Evolutionary conservation across 1,284 basidiomycete species (phyloP).

Genomic region (Singerocomus inundabilis): DNA sequence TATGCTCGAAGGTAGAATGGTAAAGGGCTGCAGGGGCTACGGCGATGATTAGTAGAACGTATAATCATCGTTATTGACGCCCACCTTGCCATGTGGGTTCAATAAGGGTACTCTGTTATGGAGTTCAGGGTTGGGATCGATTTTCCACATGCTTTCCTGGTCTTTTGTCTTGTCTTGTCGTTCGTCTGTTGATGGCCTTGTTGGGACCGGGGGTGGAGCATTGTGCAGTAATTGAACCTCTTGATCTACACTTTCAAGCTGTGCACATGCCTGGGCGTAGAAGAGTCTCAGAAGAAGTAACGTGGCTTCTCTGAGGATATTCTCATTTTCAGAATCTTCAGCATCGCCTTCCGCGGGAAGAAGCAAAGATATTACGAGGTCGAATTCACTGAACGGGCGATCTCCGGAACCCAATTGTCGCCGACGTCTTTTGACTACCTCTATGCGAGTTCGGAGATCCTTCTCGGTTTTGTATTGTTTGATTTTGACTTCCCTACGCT

Average conservation of each 20-base stretch:
- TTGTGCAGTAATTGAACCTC: slow-evolving; percentile 73
- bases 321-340: slow-evolving; percentile 59
- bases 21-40: slow-evolving; percentile 84
- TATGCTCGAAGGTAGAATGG: slow-evolving; percentile 76
- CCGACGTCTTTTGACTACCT: slow-evolving; percentile 55
- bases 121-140: slow-evolving; percentile 55
- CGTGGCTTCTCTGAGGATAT: slow-evolving; percentile 63
- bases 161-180: slow-evolving; percentile 37
- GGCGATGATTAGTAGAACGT: slow-evolving; percentile 5
- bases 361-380: slow-evolving; percentile 64
- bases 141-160: slow-evolving; percentile 70
- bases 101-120: slow-evolving; percentile 67
- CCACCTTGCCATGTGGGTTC: slow-evolving; percentile 73
- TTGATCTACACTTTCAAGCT: slow-evolving; percentile 68
- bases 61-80: neutral
- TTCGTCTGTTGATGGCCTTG: slow-evolving; percentile 38
- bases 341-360: slow-evolving; percentile 46
- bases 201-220: slow-evolving; percentile 46
- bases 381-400: slow-evolving; percentile 48
- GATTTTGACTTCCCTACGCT: slow-evolving; percentile 83
- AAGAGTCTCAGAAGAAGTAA: slow-evolving; percentile 73
- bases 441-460: slow-evolving; percentile 66
- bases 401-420: slow-evolving; percentile 38
- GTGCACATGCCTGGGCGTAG: slow-evolving; percentile 67
- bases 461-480: slow-evolving; percentile 85